Evolutionary conservation across 306 rosid species (phyloP), one percentile per base, ranked within the genome.

Genomic region (Fagus sylvatica): DNA sequence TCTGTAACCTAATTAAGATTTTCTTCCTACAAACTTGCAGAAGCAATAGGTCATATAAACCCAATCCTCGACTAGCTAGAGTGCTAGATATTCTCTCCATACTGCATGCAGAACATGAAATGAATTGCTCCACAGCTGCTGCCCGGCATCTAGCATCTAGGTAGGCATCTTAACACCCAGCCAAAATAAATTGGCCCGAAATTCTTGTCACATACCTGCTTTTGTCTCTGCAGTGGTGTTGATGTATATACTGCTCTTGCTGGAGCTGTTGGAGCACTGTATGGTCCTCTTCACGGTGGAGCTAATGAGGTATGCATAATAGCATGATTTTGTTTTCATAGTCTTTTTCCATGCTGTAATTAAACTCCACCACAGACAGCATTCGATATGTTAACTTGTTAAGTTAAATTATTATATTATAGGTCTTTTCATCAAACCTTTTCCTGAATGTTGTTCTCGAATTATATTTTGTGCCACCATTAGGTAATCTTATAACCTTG

Each of bases 221-320:
- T 28, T 9, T 80, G 62, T 75, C 75, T 73, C 77, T 82, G 70
- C 81, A 93, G 97, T 72, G 98, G 98, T 67, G 95, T 93, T 76
- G 97, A 91, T 88, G 94, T 93, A 71, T 93, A 84, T 76, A 91
- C 98, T 82, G 96, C 98, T 78, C 86, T 93, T 84, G 80, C 93
- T 76, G 97, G 98, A 51, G 98, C 85, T 69, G 93, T 91, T 33
- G 98, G 98, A 77, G 98, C 97, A 69, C 80, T 93, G 39, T 91
- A 93, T 87, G 98, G 97, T 72, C 97, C 98, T 51, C 97, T 93
- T 78, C 97, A 91, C 72, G 98, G 97, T 49, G 97, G 95, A 75
- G 98, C 97, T 51, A 93, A 93, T 87, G 98, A 89, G 97, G 98
- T 93, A 80, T 61, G 61, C 39, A 32, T 15, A 70, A 59, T 30